Conservation (phyloP, 2,329 filamentous ascomycete genomes). For the Pseudogymnoascus sp. region DNA sequence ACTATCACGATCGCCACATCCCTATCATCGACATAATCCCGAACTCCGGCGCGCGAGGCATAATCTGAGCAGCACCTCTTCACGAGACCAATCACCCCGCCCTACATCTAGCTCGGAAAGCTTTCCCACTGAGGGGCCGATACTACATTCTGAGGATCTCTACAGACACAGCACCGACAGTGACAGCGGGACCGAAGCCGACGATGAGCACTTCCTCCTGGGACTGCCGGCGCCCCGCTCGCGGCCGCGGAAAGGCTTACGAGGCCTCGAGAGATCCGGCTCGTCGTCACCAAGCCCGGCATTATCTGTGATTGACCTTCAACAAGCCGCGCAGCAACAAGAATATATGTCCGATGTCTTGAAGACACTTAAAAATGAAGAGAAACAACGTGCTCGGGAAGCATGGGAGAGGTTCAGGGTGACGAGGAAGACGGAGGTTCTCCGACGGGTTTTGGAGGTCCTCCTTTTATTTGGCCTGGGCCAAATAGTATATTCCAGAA, state of each 20-base stretch:
- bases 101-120: slow-evolving; percentile 22
- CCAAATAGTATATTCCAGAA: slow-evolving; percentile 34
- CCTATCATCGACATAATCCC: slow-evolving; percentile 53
- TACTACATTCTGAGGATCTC: slow-evolving; percentile 28
- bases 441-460: slow-evolving; percentile 46
- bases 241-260: slow-evolving; percentile 69
- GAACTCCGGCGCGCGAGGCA: slow-evolving; percentile 48
- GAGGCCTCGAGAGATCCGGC: slow-evolving; percentile 48
- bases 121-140: neutral
- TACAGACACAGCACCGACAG: slow-evolving; percentile 42
- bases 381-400: slow-evolving; percentile 19
- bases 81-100: slow-evolving; percentile 20
- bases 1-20: slow-evolving; percentile 53
- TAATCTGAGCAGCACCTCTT: slow-evolving; percentile 23
- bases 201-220: slow-evolving; percentile 85
- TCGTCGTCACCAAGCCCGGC: slow-evolving; percentile 51
- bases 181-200: slow-evolving; percentile 90
- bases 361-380: slow-evolving; percentile 3
- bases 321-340: slow-evolving; percentile 28
- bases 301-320: slow-evolving; percentile 40
- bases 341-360: slow-evolving; percentile 12
- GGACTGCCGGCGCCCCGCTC: slow-evolving; percentile 73
- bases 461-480: slow-evolving; percentile 44
- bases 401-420: slow-evolving; percentile 32
- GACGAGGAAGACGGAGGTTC: slow-evolving; percentile 40